These are phyloP conservation scores for Aspergillus sergii DNA, from an alignment of 2,329 filamentous ascomycete genomes.

Conservation along the genomic window DNA sequence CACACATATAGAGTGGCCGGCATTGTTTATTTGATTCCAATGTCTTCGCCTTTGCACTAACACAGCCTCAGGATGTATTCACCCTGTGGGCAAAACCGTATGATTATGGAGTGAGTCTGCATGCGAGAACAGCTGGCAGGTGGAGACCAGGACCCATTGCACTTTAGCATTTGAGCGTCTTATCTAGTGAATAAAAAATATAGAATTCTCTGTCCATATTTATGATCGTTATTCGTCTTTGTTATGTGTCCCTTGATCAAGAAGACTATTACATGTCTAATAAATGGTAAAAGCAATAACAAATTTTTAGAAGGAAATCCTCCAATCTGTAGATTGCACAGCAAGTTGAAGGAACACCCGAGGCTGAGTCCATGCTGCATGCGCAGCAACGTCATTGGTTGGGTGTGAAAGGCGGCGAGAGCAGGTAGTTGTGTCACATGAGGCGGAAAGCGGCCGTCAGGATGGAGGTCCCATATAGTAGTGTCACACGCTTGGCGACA, in stretches of 20 bases:
- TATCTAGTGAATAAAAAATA: neutral
- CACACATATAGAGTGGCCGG: neutral
- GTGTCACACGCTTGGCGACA: conserved; percentile 13
- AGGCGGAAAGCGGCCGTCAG: conserved; percentile 12
- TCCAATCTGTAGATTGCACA: neutral
- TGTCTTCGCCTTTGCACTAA: neutral
- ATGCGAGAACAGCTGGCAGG: conserved; percentile 3
- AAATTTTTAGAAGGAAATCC: neutral
- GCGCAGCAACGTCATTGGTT: neutral
- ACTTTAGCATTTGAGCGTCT: neutral
- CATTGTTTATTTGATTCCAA: neutral
- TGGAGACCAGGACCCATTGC: conserved; percentile 1
- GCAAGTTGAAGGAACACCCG: neutral
- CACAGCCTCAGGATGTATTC: neutral
- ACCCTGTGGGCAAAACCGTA: neutral
- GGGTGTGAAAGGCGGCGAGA: conserved; percentile 5
- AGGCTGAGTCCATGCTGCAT: neutral
- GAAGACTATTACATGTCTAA: neutral
- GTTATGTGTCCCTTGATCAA: neutral
- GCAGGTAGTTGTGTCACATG: conserved; percentile 19
- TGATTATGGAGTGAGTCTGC: neutral
- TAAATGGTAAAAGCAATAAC: neutral
- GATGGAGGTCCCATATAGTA: neutral
- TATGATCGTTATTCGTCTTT: neutral
- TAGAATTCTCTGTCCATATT: conserved; percentile 1